Percentiles rank a stretch among this genome's conserved stretches.
These are phyloP conservation scores for Fomes fomentarius DNA, from an alignment of 1,284 basidiomycete species.

Conservation along the genomic window DNA sequence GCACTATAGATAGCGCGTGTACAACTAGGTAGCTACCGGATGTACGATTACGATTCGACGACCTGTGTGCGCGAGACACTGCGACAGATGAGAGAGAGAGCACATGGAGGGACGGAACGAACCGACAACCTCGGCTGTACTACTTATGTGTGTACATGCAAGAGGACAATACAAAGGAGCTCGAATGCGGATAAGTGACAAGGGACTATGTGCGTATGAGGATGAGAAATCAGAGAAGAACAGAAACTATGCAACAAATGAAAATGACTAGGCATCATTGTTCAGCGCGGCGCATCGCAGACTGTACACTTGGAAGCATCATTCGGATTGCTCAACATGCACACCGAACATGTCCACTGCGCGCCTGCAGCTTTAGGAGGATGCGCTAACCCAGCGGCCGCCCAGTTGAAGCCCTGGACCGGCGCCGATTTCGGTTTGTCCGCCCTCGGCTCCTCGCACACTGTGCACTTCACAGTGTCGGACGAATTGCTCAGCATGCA, in stretches of 20 bases:
- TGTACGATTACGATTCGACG: conserved; percentile 10
- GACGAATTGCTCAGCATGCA: conserved; percentile 46
- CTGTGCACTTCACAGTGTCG: conserved; percentile 45
- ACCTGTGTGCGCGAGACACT: not conserved
- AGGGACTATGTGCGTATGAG: not conserved
- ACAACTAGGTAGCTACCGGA: conserved; percentile 25
- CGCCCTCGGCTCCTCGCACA: conserved; percentile 42
- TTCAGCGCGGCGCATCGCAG: conserved; percentile 31
- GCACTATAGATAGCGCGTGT: conserved; percentile 21
- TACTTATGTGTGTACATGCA: not conserved
- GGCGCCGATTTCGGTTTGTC: conserved; percentile 17
- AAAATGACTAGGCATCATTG: not conserved
- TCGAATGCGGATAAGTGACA: not conserved
- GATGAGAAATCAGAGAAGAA: not conserved
- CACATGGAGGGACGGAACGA: not conserved
- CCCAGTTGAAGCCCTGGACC: conserved; percentile 30
- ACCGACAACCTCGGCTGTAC: not conserved
- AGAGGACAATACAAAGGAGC: not conserved
- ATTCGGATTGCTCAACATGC: conserved; percentile 29
- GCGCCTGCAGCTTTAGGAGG: conserved; percentile 23
- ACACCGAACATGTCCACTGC: conserved; percentile 31
- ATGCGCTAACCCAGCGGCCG: conserved; percentile 31
- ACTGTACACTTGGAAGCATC: conserved; percentile 29
- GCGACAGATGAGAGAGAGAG: not conserved
- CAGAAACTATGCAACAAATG: not conserved